Evolutionary conservation across 495 filamentous ascomycete genomes (phyloP), one percentile per base, ranked within the genome.

Genomic region (Xylaria palmicola): DNA sequence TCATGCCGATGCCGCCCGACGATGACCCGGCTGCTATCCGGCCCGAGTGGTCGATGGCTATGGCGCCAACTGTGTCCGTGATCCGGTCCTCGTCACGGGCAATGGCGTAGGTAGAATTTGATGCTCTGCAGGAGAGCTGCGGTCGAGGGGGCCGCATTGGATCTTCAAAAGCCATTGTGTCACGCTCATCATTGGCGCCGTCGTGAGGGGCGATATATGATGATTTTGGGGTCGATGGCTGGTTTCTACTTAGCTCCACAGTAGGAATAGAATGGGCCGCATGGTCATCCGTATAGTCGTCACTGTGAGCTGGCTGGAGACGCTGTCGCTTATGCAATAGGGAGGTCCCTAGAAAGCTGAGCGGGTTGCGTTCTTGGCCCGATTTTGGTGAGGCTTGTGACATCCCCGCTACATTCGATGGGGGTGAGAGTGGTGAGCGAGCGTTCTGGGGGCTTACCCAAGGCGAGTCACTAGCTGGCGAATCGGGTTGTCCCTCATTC

Each of bases 1-100:
- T 98, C 92, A 98, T 96, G 15, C 95, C 95, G 63, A 98, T 98
- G 6, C 94, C 94, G n/a, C 94, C 94, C 47, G 94, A 98, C 6
- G 94, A 98, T 3, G 95, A 96, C n/a, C 90, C 94, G 8, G 93
- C 94, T 5, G 94, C 95, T 69, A 98, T 96, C 48, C 89, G 88
- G 19, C 94, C 94, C 39, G 79, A 85, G 22, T 78, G 77, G 66
- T 98, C 94, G 60, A 98, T 84, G 41, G 92, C 95, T 65, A 98
- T 94, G 19, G 91, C 95, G 8, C 94, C 94, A 36, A 98, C 90
- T 3, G 94, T 98, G 75, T 98, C 94, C 4, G 88, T 95, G 59
- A 98, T 87, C 8, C 13, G 26, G 22, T 62, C 60, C 8, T 62
- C 60, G 24, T 51, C 34, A 0, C 34, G 26, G 12, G 13, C 12